Conservation (phyloP, 176 grass and related monocot genomes). For the Cenchrus purpureus region DNA sequence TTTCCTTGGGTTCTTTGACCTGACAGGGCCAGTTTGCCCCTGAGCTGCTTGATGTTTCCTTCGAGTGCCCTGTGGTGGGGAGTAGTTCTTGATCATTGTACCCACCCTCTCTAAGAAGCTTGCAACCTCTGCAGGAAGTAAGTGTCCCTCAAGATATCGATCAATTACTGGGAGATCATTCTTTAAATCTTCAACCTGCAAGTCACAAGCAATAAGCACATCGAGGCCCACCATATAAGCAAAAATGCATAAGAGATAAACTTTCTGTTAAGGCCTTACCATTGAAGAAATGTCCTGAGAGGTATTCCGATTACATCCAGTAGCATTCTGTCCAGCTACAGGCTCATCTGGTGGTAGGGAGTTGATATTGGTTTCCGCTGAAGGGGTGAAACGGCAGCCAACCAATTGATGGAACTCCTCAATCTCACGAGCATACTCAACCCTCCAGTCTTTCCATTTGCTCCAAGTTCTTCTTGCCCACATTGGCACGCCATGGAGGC, state of each 20-base stretch:
- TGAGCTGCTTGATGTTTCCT: conserved; percentile 36
- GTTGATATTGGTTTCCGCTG: conserved; percentile 45
- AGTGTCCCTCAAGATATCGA: conserved; percentile 53
- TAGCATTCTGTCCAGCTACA: conserved; percentile 22
- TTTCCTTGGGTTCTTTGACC: conserved; percentile 54
- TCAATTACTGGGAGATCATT: conserved; percentile 62
- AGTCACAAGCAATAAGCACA: conserved; percentile 18
- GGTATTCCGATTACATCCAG: conserved; percentile 21
- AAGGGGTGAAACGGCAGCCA: conserved; percentile 52
- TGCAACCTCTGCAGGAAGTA: conserved; percentile 58
- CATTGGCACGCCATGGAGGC: conserved; percentile 53
- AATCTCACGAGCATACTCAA: conserved; percentile 70
- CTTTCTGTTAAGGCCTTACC: conserved; percentile 38
- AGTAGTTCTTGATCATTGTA: conserved; percentile 54
- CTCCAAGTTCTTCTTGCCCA: conserved; percentile 67
- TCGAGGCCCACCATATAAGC: not conserved
- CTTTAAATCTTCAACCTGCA: conserved; percentile 64
- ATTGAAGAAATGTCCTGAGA: conserved; percentile 47
- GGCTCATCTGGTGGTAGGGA: conserved; percentile 32
- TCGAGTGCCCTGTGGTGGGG: conserved; percentile 28
- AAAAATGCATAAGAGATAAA: conserved; percentile 4
- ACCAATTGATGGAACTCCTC: conserved; percentile 67
- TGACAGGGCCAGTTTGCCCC: not conserved
- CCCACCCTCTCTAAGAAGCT: conserved; percentile 56
- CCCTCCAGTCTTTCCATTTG: conserved; percentile 63